Evolutionary conservation across 257 asterid genomes (phyloP).

Genomic region (Penstemon davidsonii): DNA sequence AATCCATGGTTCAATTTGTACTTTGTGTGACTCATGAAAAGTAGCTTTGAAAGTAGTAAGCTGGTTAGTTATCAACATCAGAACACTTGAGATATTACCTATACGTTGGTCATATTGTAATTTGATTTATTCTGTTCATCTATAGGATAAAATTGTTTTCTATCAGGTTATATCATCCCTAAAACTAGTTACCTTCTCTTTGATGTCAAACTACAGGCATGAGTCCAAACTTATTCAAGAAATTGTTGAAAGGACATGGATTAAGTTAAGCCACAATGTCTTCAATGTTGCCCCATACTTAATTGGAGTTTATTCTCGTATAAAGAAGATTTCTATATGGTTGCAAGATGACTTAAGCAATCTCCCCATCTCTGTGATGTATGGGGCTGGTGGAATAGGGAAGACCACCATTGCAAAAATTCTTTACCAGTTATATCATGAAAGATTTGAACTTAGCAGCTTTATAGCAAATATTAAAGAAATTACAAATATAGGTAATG

Average conservation of each 20-base stretch:
- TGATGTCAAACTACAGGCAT: not conserved
- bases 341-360: conserved; percentile 10
- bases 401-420: conserved; percentile 24
- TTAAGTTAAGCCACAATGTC: not conserved
- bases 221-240: not conserved
- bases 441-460: conserved; percentile 11
- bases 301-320: conserved; percentile 20
- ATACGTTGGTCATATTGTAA: not conserved
- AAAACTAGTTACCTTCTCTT: not conserved
- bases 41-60: not conserved
- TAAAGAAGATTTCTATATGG: conserved; percentile 9
- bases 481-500: conserved; percentile 8
- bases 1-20: not conserved
- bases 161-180: not conserved
- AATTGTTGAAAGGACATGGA: not conserved
- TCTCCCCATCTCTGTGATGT: conserved; percentile 18
- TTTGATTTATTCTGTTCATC: not conserved
- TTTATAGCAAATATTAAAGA: conserved; percentile 25
- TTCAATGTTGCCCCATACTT: not conserved
- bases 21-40: not conserved
- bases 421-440: conserved; percentile 12
- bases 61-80: not conserved
- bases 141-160: not conserved
- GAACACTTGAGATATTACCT: not conserved
- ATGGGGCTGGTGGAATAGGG: conserved; percentile 24